Evolutionary conservation across 176 grass and related monocot species (phyloP), one percentile per base, ranked within the genome.

Genomic region (Saccharum spontaneum): DNA sequence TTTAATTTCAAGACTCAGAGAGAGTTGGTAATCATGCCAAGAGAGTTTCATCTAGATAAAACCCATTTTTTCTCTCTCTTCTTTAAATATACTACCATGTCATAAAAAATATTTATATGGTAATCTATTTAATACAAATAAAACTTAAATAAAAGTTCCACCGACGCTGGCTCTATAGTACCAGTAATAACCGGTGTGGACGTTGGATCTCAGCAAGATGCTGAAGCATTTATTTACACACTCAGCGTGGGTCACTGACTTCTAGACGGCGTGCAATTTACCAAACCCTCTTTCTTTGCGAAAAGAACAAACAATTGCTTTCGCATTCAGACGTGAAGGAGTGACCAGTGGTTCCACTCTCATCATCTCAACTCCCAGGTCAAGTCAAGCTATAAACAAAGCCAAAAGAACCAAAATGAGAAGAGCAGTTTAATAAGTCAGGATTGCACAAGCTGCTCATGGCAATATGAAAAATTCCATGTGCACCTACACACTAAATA

Each of bases 321-420:
- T 74, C 57, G 52, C 39, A 36, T 10, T 74, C 20, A 14, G 62
- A 48, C 26, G 69, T 24, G 28, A 23, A 75, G 18, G 0, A 18
- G 23, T 24, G 54, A 22, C 16, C 7, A n/a, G n/a, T 10, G 28
- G 22, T 28, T 30, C 20, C 43, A 54, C 5, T 7, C 16, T 28
- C 43, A 68, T 38, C 63, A 69, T 49, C 28, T 36, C 43, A 50
- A 22, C 1, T 36, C 6, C 68, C 4, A 71, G 38, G 39, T 22
- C 62, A 40, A 67, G 55, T 83, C 69, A 83, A 50, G 71, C 24
- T 34, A 26, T 67, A 50, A 61, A 81, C 63, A 81, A 69, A 36
- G 14, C 30, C 11, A 50, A 11, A 48, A 57, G 22, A 24, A 39
- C 33, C 30, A 36, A 18, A 48, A 14, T 44, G 22, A 22, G 3